Conservation (phyloP, 306 rosid species). For the Rubus idaeus region DNA sequence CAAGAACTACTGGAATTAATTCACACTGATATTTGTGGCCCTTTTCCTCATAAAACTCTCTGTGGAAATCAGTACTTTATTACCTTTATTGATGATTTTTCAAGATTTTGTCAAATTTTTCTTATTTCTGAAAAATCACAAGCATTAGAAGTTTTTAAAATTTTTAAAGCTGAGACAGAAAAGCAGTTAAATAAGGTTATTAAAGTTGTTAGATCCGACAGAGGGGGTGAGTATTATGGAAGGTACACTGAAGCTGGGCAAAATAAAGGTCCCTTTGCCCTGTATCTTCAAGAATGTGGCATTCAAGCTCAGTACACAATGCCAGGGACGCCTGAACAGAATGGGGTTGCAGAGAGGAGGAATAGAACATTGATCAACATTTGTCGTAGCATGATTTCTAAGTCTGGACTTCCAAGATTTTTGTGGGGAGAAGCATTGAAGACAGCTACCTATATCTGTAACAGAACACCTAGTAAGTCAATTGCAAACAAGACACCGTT, state of each 20-base stretch:
- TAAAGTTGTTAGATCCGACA: too few relatives aligned
- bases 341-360: neutral
- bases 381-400: too few relatives aligned
- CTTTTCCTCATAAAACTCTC: neutral
- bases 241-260: neutral
- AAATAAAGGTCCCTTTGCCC: neutral
- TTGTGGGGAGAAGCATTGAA: neutral
- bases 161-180: too few relatives aligned
- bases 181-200: too few relatives aligned
- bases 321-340: neutral
- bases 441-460: neutral
- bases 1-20: too few relatives aligned
- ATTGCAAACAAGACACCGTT: too few relatives aligned
- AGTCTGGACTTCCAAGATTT: neutral
- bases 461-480: neutral
- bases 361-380: neutral
- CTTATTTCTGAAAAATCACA: too few relatives aligned
- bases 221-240: too few relatives aligned
- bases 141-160: too few relatives aligned
- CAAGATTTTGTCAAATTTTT: neutral
- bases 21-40: neutral
- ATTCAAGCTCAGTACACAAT: neutral
- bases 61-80: neutral
- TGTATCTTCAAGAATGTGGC: neutral
- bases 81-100: neutral